Evolutionary conservation across 306 rosid species (phyloP).

Genomic region (Castanopsis chinensis): DNA sequence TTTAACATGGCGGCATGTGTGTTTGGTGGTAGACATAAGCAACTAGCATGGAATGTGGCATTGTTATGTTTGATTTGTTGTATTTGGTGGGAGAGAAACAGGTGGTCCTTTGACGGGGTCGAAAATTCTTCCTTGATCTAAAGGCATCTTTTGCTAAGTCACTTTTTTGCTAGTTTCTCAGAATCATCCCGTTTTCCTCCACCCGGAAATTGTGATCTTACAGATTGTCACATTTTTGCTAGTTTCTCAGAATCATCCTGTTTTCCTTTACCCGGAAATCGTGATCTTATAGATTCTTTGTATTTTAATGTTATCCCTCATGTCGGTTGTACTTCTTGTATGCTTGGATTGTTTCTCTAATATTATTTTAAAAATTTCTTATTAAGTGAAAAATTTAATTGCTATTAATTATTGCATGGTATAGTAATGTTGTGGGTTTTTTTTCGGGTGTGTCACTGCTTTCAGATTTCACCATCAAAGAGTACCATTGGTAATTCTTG

Average conservation of each 20-base stretch:
- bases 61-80: background rate
- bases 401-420: background rate
- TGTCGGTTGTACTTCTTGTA: background rate
- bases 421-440: background rate
- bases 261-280: background rate
- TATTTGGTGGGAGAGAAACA: background rate
- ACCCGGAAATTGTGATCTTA: background rate
- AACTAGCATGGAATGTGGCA: background rate
- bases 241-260: background rate
- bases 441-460: conserved; percentile 20
- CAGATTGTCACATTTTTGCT: background rate
- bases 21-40: background rate
- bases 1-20: background rate
- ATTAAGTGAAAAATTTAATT: background rate
- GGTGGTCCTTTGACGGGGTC: background rate
- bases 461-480: conserved; percentile 94
- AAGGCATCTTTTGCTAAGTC: background rate
- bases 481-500: conserved; percentile 93
- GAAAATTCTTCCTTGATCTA: background rate
- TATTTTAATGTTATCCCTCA: background rate
- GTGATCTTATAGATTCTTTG: background rate
- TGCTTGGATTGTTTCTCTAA: background rate
- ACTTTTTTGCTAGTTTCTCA: background rate
- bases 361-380: background rate
- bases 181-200: background rate